These are phyloP conservation scores for Xylaria sp. DNA, from an alignment of 2,329 filamentous ascomycete genomes.

Conservation along the genomic window DNA sequence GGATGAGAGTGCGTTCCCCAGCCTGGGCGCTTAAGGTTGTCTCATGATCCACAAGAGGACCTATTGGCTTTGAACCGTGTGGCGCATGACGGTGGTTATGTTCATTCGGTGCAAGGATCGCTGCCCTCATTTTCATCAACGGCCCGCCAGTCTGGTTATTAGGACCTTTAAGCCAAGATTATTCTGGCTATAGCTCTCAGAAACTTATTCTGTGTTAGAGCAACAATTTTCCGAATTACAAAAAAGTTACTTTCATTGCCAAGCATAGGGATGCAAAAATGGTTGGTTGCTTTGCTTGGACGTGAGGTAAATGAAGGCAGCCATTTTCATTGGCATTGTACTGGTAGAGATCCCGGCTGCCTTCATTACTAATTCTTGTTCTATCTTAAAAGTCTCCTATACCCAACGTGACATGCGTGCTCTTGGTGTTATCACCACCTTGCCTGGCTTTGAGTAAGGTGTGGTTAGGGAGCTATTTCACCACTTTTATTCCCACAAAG, in stretches of 20 bases:
- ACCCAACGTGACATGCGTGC: neutral
- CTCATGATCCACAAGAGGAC: constrained; percentile 26
- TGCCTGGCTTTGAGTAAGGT: too few relatives aligned
- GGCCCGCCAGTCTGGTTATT: constrained; percentile 29
- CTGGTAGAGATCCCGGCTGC: constrained; percentile 44
- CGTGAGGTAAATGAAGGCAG: constrained; percentile 40
- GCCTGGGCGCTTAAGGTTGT: constrained; percentile 62
- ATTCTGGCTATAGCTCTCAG: constrained; percentile 42
- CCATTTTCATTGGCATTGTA: constrained; percentile 45
- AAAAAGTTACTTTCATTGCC: constrained; percentile 48
- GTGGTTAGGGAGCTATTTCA: neutral
- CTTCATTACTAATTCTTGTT: constrained; percentile 40
- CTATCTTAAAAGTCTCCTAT: constrained; percentile 1
- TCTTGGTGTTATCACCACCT: neutral
- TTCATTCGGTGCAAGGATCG: constrained; percentile 24
- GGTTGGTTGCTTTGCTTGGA: constrained; percentile 38
- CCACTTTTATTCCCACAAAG: constrained; percentile 18
- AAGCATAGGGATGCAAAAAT: constrained; percentile 42
- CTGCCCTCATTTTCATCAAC: constrained; percentile 33
- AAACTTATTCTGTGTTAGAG: constrained; percentile 38
- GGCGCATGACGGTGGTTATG: constrained; percentile 35
- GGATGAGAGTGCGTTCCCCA: constrained; percentile 69
- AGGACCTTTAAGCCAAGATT: constrained; percentile 26
- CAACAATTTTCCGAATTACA: constrained; percentile 42
- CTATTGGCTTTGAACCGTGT: constrained; percentile 30